These are phyloP conservation scores for Diaporthe longicolla DNA, from an alignment of 2,329 filamentous ascomycete species.

Conservation along the genomic window DNA sequence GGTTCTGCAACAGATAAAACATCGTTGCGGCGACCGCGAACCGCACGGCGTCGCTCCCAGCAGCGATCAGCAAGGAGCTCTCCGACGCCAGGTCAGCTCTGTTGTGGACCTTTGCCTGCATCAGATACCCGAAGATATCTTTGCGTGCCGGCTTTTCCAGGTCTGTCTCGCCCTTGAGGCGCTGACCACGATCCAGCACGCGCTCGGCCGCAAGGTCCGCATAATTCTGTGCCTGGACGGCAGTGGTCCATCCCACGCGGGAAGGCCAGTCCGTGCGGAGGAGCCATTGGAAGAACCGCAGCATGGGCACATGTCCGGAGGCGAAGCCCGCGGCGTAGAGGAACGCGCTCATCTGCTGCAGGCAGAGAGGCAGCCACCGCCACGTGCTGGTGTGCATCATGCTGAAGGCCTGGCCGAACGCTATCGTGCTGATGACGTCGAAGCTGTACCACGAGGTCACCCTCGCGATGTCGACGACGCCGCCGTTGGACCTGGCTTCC, in stretches of 20 bases:
- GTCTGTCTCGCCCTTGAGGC: neutral
- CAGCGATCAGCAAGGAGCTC: slow-evolving; percentile 18
- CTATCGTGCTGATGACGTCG: slow-evolving; percentile 18
- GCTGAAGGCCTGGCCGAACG: slow-evolving; percentile 6
- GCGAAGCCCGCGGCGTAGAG: slow-evolving; percentile 22
- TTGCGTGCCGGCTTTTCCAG: neutral
- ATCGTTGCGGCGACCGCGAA: slow-evolving; percentile 6
- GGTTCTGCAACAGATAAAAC: slow-evolving; percentile 12
- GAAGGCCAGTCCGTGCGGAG: slow-evolving; percentile 1
- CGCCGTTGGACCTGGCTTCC: neutral
- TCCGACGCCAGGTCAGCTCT: neutral
- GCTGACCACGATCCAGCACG: neutral
- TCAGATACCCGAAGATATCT: slow-evolving; percentile 16
- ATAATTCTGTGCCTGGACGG: neutral
- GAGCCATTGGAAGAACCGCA: slow-evolving; percentile 21
- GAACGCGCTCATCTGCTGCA: slow-evolving; percentile 24
- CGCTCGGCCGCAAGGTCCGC: neutral
- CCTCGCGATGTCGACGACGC: neutral
- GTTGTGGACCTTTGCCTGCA: neutral
- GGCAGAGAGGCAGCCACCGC: slow-evolving; percentile 7
- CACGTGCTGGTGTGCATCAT: neutral
- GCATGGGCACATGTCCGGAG: neutral
- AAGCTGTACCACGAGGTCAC: slow-evolving; percentile 31
- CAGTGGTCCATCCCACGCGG: neutral
- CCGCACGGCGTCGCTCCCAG: slow-evolving; percentile 15